A percentile compares a stretch with the other conserved stretches of the same genome.
phyloP scores from a whole-genome alignment of 176 grass and related monocot species.

The Musa itinerans region DNA sequence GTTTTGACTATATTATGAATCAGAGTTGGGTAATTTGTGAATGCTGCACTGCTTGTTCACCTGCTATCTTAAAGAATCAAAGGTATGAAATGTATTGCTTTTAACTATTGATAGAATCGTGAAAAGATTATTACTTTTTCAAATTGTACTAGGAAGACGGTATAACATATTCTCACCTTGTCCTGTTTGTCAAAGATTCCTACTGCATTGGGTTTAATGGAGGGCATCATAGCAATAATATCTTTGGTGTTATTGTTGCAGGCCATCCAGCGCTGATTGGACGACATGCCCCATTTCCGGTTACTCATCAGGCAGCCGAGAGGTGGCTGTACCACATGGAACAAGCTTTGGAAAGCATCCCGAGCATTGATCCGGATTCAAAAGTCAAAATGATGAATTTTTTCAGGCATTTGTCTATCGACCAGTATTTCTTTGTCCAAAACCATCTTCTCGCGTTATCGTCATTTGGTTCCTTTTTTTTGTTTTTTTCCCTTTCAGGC shows the following conservation, averaged over 20 bases:
- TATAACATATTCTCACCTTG: too few relatives aligned
- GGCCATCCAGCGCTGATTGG: slow-evolving; percentile 91
- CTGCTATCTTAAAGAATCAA: too few relatives aligned
- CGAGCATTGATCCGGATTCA: slow-evolving; percentile 55
- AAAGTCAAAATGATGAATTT: slow-evolving; percentile 91
- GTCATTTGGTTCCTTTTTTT: neutral
- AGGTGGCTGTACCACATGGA: slow-evolving; percentile 93
- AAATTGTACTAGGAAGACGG: too few relatives aligned
- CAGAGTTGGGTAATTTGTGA: too few relatives aligned
- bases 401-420: slow-evolving; percentile 36
- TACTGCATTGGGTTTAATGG: too few relatives aligned
- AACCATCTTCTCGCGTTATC: neutral
- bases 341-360: slow-evolving; percentile 55
- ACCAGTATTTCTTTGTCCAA: neutral
- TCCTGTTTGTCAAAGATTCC: too few relatives aligned
- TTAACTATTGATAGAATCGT: too few relatives aligned
- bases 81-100: too few relatives aligned
- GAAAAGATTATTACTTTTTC: too few relatives aligned
- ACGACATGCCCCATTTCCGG: slow-evolving; percentile 63
- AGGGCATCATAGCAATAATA: neutral
- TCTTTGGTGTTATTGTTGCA: slow-evolving; percentile 17
- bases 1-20: too few relatives aligned
- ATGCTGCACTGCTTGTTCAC: too few relatives aligned
- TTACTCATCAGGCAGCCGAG: slow-evolving; percentile 82
- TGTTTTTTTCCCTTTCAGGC: slow-evolving; percentile 36